Base-by-base conservation (phyloP, 1,284 basidiomycete species). In the Rhodotorula sp. region DNA sequence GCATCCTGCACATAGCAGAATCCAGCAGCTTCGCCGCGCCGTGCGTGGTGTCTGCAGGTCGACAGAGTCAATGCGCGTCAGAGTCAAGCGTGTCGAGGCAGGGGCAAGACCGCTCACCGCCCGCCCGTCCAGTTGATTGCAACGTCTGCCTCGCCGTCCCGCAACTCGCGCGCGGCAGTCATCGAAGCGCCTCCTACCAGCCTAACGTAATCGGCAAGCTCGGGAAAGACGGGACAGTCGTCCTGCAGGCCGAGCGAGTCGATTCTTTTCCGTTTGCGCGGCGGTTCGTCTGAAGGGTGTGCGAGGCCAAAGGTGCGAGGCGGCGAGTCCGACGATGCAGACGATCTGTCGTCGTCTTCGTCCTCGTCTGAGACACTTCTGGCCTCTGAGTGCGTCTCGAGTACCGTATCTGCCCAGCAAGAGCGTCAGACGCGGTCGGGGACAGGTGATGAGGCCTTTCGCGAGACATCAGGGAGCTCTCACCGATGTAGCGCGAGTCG, bases 1-100 rank as follows among this genome's bases (percentile, higher is more conserved):
- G 90, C 89, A 80, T 97, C 95, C 7, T 93, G 92, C 44, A 97
- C 89, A 80, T 97, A 97, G 83, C 94, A 97, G 82, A 93, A 97
- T 0, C 94, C 95, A 4, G 90, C 88, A 0, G 92, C 92, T 62
- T 84, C 85, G 0, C 86, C 84, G 79, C 90, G 90, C 65, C 87
- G 87, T 0, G 90, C 89, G 74, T 93, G 91, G 75, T 92, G 91
- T 78, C 91, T 62, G 50, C 61, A 23, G 12, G 9, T 21, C 4
- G 19, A 7, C 7, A 21, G 1, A 7, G 45, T 13, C 3, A 16
- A 8, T 17, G 48, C 7, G 12, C 14, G 23, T 23, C 23, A 10
- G 10, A 44, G 7, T 42, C 42, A 10, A 58, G 41, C 34, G 34
- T 34, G 34, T 34, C 34, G 34, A 34, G 34, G 34, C 34, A 48